These are phyloP conservation scores for Talaromyces sp. DNA, from an alignment of 2,329 filamentous ascomycete species.

Conservation along the genomic window DNA sequence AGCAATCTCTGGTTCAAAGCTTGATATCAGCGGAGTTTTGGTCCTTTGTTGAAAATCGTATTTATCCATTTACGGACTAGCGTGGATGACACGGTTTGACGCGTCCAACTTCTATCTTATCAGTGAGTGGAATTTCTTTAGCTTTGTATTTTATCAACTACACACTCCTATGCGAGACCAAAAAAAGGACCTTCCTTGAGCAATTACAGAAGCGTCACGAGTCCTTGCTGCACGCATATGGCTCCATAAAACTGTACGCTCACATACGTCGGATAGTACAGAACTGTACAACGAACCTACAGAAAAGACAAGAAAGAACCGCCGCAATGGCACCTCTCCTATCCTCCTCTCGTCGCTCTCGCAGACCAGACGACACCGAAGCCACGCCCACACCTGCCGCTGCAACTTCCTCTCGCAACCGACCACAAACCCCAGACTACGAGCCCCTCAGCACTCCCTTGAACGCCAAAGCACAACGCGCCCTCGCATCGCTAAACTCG, in stretches of 20 bases:
- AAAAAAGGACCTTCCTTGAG: background rate
- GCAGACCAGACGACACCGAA: background rate
- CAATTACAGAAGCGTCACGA: too few relatives aligned
- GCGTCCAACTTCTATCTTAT: slow-evolving; percentile 4
- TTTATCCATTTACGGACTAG: slow-evolving; percentile 36
- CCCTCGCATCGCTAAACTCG: slow-evolving; percentile 47
- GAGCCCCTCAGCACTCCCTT: slow-evolving; percentile 55
- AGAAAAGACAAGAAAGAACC: slow-evolving; percentile 12
- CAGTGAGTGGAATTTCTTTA: background rate
- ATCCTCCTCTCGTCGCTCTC: slow-evolving; percentile 12
- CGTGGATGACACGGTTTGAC: slow-evolving; percentile 30
- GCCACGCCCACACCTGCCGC: background rate
- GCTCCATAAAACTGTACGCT: background rate
- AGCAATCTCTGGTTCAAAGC: background rate
- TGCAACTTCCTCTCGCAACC: slow-evolving; percentile 1
- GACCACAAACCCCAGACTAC: slow-evolving; percentile 43
- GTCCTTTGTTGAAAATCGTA: background rate
- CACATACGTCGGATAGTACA: background rate
- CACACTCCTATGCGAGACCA: background rate
- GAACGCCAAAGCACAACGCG: slow-evolving; percentile 46
- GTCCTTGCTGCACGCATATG: background rate
- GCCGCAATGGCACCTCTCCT: slow-evolving; percentile 2
- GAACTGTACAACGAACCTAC: too few relatives aligned
- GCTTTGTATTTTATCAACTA: background rate
- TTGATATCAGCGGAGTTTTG: background rate